phyloP scores from a whole-genome alignment of 148 eudicot genomes.

The Spergularia bocconei region DNA sequence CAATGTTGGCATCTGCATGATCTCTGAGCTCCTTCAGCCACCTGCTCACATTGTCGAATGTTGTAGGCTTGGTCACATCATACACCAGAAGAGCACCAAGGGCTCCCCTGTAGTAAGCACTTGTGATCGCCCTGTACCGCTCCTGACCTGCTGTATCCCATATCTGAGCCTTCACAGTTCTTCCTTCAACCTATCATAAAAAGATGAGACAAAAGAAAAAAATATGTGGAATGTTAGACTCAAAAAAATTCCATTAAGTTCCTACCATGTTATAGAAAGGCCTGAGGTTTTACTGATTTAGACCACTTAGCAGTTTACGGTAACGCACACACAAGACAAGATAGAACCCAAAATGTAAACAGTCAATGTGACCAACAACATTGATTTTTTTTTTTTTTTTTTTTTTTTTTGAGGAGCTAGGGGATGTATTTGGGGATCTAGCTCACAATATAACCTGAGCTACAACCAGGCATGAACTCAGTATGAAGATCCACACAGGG shows the following conservation, averaged over 20 bases:
- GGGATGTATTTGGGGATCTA: too few relatives aligned
- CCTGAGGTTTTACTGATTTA: too few relatives aligned
- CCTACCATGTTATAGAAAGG: neutral
- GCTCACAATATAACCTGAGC: too few relatives aligned
- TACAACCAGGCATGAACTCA: too few relatives aligned
- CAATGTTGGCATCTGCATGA: slow-evolving; percentile 19
- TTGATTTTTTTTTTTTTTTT: neutral
- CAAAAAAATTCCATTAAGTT: neutral
- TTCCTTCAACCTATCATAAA: slow-evolving; percentile 16
- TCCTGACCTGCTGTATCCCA: slow-evolving; percentile 23
- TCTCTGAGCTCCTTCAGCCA: slow-evolving; percentile 22
- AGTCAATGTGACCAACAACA: neutral
- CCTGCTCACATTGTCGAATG: slow-evolving; percentile 15
- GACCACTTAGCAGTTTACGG: neutral
- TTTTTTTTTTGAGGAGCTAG: too few relatives aligned
- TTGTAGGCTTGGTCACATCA: slow-evolving; percentile 14
- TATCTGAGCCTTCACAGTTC: slow-evolving; percentile 23
- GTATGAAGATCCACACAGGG: too few relatives aligned
- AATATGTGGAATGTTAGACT: neutral
- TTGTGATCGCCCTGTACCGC: slow-evolving; percentile 18
- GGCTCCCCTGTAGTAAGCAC: slow-evolving; percentile 19
- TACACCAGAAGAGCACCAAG: slow-evolving; percentile 21
- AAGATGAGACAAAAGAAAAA: neutral
- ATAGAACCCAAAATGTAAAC: neutral
- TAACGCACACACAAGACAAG: neutral